These are phyloP conservation scores for Flammula alnicola DNA, from an alignment of 1,284 basidiomycete species.

Conservation along the genomic window DNA sequence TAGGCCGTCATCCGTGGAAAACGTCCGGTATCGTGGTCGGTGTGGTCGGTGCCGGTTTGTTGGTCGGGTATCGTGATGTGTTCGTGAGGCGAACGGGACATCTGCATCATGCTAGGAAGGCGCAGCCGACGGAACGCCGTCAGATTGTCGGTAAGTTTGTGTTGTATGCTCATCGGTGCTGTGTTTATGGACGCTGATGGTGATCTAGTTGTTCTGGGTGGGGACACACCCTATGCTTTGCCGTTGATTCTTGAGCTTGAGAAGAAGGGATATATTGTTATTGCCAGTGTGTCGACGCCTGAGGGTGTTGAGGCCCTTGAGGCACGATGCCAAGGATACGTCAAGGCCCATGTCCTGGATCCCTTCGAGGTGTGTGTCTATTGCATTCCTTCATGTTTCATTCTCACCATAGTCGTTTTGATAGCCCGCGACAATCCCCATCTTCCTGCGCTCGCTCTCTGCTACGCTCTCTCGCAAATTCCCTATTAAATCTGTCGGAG, in stretches of 20 bases:
- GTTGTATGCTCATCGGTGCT: background rate
- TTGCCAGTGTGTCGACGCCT: constrained; percentile 72
- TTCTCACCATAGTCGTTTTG: constrained; percentile 5
- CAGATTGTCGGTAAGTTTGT: constrained; percentile 70
- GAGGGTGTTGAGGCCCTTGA: constrained; percentile 69
- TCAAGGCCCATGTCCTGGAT: constrained; percentile 79
- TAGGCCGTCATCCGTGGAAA: constrained; percentile 61
- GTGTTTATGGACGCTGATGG: constrained; percentile 15
- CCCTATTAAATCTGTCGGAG: constrained; percentile 75
- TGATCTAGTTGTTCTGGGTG: constrained; percentile 76
- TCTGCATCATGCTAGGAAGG: constrained; percentile 34
- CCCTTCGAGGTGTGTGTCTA: constrained; percentile 62
- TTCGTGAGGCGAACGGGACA: constrained; percentile 27
- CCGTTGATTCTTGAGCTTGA: constrained; percentile 76
- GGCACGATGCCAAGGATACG: constrained; percentile 67
- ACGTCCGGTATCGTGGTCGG: constrained; percentile 55
- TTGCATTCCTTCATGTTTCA: background rate
- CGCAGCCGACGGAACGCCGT: constrained; percentile 51
- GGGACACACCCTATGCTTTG: constrained; percentile 69
- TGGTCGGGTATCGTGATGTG: constrained; percentile 55
- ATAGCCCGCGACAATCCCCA: constrained; percentile 69
- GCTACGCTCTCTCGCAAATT: constrained; percentile 82
- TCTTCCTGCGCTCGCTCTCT: constrained; percentile 77
- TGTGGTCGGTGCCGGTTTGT: constrained; percentile 60
- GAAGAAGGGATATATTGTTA: constrained; percentile 78